Evolutionary conservation across 495 filamentous ascomycete species (phyloP).

Genomic region (Penicillium simplicissimum): DNA sequence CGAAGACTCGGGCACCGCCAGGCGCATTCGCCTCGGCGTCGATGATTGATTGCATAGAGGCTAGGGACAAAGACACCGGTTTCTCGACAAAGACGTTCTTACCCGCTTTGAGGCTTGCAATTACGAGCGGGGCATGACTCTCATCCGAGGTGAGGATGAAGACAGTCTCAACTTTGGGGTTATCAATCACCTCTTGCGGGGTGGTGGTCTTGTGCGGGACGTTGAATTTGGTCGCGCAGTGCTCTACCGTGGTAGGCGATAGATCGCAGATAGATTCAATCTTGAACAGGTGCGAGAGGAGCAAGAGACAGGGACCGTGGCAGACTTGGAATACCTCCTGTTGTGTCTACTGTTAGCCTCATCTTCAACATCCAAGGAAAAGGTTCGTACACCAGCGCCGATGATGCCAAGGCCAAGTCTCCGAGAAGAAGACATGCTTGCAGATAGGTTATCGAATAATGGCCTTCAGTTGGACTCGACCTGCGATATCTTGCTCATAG

Average conservation of each 20-base stretch:
- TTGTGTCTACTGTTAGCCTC: neutral
- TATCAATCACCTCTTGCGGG: slow-evolving; percentile 29
- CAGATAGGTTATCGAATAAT: neutral
- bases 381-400: slow-evolving; percentile 35
- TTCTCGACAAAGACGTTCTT: slow-evolving; percentile 54
- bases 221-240: slow-evolving; percentile 31
- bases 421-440: slow-evolving; percentile 7
- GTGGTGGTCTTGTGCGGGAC: slow-evolving; percentile 25
- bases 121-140: slow-evolving; percentile 39
- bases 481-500: neutral
- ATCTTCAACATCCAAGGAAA: neutral
- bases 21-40: slow-evolving; percentile 38
- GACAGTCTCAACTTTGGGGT: slow-evolving; percentile 46
- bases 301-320: slow-evolving; percentile 44
- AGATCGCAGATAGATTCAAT: slow-evolving; percentile 45
- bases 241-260: slow-evolving; percentile 31
- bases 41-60: slow-evolving; percentile 33
- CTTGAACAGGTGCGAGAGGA: slow-evolving; percentile 39
- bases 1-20: slow-evolving; percentile 40
- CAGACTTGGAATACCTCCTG: slow-evolving; percentile 48
- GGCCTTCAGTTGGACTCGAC: neutral
- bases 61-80: slow-evolving; percentile 43
- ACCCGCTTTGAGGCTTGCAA: slow-evolving; percentile 36
- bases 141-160: slow-evolving; percentile 45
- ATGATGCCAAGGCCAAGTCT: slow-evolving; percentile 38